A percentile compares a stretch with the other conserved stretches of the same genome.
Evolutionary conservation across 139 green algal genomes (phyloP).

Genomic region (Chlamydomonas sp.): DNA sequence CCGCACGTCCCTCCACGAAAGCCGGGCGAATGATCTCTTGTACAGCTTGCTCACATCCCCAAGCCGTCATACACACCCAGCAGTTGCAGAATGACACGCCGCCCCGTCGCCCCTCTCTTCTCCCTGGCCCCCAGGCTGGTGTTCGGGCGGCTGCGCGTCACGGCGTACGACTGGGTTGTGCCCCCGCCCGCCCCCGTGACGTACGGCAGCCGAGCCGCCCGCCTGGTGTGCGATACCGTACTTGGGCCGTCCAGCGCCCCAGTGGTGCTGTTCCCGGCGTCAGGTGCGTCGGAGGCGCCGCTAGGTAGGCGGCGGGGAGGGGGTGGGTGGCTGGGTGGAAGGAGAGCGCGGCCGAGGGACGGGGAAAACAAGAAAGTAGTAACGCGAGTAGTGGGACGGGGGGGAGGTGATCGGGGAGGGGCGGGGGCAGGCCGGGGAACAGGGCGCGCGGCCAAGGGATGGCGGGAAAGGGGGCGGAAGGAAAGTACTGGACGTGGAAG

Average conservation of each 20-base stretch:
- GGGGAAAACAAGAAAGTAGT: no score
- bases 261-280: conserved; percentile 66
- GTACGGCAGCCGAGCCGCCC: conserved; percentile 1
- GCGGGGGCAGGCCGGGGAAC: no score
- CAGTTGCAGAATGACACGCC: background rate
- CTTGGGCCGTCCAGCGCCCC: conserved; percentile 51
- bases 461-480: background rate
- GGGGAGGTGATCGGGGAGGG: no score
- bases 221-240: conserved; percentile 64
- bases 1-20: no score
- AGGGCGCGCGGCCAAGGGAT: background rate
- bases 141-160: conserved; percentile 85
- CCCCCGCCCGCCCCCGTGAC: background rate
- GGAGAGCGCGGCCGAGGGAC: background rate
- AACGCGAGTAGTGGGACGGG: no score
- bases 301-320: conserved; percentile 19
- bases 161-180: conserved; percentile 76
- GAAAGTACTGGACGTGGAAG: no score
- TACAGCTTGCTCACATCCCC: background rate
- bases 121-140: conserved; percentile 70
- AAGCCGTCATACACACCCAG: background rate
- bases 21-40: background rate
- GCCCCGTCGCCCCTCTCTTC: background rate
- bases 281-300: conserved; percentile 29
- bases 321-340: background rate